Base-by-base conservation (phyloP, 2,329 filamentous ascomycete genomes). In the Aciculosporium take region DNA sequence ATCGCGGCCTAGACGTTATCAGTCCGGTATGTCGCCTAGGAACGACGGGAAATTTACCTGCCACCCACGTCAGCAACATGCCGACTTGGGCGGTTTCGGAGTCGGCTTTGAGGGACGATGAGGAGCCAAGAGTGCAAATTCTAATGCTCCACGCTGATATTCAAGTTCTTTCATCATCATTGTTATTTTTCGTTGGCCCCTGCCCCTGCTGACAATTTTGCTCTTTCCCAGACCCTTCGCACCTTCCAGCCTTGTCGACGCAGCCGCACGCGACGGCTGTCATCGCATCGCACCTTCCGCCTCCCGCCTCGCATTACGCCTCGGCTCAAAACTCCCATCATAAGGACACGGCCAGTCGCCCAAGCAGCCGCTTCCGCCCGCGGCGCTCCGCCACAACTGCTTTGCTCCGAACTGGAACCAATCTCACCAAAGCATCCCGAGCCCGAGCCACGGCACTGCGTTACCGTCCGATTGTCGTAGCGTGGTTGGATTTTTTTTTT, bases 401-500 rank as follows among this genome's bases (percentile, higher is more conserved):
- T 10, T 31, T 24, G 21, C 20, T 17, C 29, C 24, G 18, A 39
- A 39, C n/a, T n/a, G 35, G 33, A 23, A 13, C 29, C 29, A 34
- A 23, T 12, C 28, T 42, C 40, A 10, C 17, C 20, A 42, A 39
- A 31, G 35, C 37, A 40, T 29, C 31, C 31, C 41, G 31, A 31
- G 13, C 31, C 41, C 29, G 33, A 18, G n/a, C 12, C 8, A 31
- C 32, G 12, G 25, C 41, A 37, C 37, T 28, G 37, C 41, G 27
- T 37, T 44, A 12, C 30, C 32, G 42, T 37, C 42, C 18, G 10
- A 24, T 43, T 30, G 24, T 21, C 34, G 41, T 18, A 17, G 18
- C 15, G 18, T 34, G 18, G 18, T 34, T 34, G 32, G 18, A n/a
- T n/a, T n/a, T n/a, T n/a, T n/a, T n/a, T 43, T 47, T 45, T 41